Evolutionary conservation across 75 land plant genomes (phyloP), one percentile per base, ranked within the genome.

Genomic region (Cryptomeria japonica): DNA sequence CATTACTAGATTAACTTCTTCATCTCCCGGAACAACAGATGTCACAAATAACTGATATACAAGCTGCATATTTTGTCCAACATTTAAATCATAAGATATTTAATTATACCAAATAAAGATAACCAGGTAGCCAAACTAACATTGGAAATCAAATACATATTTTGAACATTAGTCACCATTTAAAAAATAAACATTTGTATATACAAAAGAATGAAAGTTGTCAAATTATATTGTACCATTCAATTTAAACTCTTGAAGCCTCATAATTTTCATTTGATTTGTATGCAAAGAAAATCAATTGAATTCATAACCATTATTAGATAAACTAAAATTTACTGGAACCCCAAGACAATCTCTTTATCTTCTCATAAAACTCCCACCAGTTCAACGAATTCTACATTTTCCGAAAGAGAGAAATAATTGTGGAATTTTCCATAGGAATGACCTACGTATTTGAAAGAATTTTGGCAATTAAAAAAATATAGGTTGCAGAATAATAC

Each of bases 1-100:
- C 99, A 98, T 98, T 76, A 98, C 99, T 82, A 97, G 89, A 88
- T 95, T 95, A 39, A 98, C 99, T 88, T 98, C 99, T 85, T 98
- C 99, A 73, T 95, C 96, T 68, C 95, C 94, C 80, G 99, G 99
- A 41, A 77, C 89, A 25, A 97, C 99, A 86, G 89, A 91, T 36
- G 99, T 94, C 42, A 95, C 92, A 58, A 98, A 98, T 56, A 98
- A 92, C 91, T 97, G 99, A 87, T 98, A 98, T 7, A 97, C 94
- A 86, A 98, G 96, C 99, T 98, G 96, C 61, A 89, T 28, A n/a
- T 5, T n/a, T 44, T n/a, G 6, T 15, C 32, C 84, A 82, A 11
- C 15, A 79, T 22, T 18, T 79, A 9, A 16, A 79, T 28, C 22
- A 39, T 38, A 3, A 39, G 37, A 39, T 18, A 37, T 78, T 19